Evolutionary conservation across 2,329 filamentous ascomycete species (phyloP).

Genomic region (Fusarium camptoceras): DNA sequence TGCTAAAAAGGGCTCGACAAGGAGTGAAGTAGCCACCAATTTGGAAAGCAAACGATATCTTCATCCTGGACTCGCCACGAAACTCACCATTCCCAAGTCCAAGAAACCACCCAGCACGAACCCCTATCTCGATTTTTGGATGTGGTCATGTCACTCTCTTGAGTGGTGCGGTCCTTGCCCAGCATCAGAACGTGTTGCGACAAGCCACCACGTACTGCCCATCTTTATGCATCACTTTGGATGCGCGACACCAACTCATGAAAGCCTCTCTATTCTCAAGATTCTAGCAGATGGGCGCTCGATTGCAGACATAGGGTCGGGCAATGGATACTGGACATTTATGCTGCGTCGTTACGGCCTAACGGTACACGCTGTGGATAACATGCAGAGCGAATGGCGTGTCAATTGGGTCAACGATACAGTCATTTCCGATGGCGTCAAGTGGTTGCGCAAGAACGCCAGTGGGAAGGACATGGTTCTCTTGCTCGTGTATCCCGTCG

Average conservation of each 20-base stretch:
- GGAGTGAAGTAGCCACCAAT: slow-evolving; percentile 66
- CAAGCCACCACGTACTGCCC: slow-evolving; percentile 76
- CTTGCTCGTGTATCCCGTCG: slow-evolving; percentile 79
- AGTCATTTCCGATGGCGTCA: slow-evolving; percentile 67
- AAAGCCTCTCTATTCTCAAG: slow-evolving; percentile 70
- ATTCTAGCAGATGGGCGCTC: slow-evolving; percentile 64
- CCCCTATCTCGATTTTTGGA: slow-evolving; percentile 76
- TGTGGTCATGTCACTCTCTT: slow-evolving; percentile 71
- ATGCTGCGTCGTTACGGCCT: slow-evolving; percentile 72
- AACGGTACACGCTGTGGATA: slow-evolving; percentile 72
- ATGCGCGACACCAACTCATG: slow-evolving; percentile 76
- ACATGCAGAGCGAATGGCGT: slow-evolving; percentile 74
- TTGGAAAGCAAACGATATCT: slow-evolving; percentile 65
- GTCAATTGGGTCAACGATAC: slow-evolving; percentile 77
- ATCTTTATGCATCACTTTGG: slow-evolving; percentile 84
- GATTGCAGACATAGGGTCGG: slow-evolving; percentile 75
- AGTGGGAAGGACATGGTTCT: slow-evolving; percentile 69
- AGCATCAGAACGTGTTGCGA: slow-evolving; percentile 62
- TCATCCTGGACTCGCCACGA: slow-evolving; percentile 55
- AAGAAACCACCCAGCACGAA: slow-evolving; percentile 64
- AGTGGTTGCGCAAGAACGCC: slow-evolving; percentile 64
- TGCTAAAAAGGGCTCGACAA: slow-evolving; percentile 71
- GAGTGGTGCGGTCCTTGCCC: slow-evolving; percentile 73
- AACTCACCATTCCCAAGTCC: slow-evolving; percentile 59
- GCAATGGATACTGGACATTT: slow-evolving; percentile 81